A percentile compares a stretch with the other conserved stretches of the same genome.
Conservation (phyloP, 257 asterid genomes). For the Solanum chiquidenum region DNA sequence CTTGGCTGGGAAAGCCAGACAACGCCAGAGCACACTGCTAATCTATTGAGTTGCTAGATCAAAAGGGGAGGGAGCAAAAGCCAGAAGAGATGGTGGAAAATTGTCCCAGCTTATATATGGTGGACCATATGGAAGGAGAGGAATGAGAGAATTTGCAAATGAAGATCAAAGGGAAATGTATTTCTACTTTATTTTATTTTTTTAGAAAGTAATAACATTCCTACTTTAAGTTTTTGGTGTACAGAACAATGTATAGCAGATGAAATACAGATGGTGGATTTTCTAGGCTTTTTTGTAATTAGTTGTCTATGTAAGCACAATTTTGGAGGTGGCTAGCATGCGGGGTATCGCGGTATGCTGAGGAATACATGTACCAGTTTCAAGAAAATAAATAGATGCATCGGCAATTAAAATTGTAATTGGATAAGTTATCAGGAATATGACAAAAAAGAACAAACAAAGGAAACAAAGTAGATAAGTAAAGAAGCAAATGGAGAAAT, state of each 20-base stretch:
- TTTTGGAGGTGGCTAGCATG: too few relatives aligned
- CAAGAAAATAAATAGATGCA: background rate
- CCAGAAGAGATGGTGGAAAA: background rate
- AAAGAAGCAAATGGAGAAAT: background rate
- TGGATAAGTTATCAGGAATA: background rate
- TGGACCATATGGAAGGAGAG: background rate
- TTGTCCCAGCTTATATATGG: background rate
- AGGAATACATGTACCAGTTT: too few relatives aligned
- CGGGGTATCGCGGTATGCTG: too few relatives aligned
- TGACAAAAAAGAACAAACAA: background rate
- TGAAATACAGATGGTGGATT: too few relatives aligned
- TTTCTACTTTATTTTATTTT: too few relatives aligned
- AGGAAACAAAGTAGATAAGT: background rate
- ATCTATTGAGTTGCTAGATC: background rate
- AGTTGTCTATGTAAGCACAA: too few relatives aligned
- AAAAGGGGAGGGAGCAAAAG: background rate
- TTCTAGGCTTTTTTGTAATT: too few relatives aligned
- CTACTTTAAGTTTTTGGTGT: background rate
- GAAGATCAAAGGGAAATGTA: too few relatives aligned
- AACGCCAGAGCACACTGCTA: background rate
- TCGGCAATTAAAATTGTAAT: background rate
- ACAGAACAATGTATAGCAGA: too few relatives aligned
- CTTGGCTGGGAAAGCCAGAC: background rate
- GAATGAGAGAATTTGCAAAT: background rate
- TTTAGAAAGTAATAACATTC: too few relatives aligned